phyloP scores from a whole-genome alignment of 495 filamentous ascomycete species.

The Xylaria venustula region DNA sequence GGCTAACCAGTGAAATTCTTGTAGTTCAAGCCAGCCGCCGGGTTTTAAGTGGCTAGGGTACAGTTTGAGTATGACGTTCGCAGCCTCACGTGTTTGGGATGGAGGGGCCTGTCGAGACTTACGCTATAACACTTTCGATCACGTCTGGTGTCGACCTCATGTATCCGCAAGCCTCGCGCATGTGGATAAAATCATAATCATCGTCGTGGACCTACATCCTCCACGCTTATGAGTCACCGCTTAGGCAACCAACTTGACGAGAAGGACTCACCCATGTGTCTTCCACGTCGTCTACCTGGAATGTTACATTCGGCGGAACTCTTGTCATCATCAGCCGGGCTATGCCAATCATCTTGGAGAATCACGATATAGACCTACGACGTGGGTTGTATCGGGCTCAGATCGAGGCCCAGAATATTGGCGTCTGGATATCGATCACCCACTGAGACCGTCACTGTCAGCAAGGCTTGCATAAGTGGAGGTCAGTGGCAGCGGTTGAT shows the following conservation, averaged over 20 bases:
- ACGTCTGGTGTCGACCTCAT: slow-evolving; percentile 11
- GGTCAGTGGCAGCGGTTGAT: slow-evolving; percentile 35
- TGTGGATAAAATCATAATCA: slow-evolving; percentile 23
- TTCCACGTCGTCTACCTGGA: slow-evolving; percentile 44
- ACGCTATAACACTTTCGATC: slow-evolving; percentile 9
- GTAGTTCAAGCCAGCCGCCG: slow-evolving; percentile 26
- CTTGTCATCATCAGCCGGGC: slow-evolving; percentile 16
- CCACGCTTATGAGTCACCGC: neutral
- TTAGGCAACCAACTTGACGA: neutral
- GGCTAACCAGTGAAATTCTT: slow-evolving; percentile 20
- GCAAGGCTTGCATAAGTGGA: slow-evolving; percentile 17
- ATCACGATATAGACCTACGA: slow-evolving; percentile 7
- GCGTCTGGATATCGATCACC: slow-evolving; percentile 17
- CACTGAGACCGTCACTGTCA: slow-evolving; percentile 4
- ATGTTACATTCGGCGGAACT: slow-evolving; percentile 33
- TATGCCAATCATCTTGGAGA: neutral
- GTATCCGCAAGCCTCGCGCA: slow-evolving; percentile 14
- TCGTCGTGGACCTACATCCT: slow-evolving; percentile 9
- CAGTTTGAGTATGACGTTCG: neutral
- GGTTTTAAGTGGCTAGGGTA: slow-evolving; percentile 18
- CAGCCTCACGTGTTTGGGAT: neutral
- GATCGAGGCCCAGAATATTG: slow-evolving; percentile 26
- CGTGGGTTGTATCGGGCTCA: slow-evolving; percentile 48
- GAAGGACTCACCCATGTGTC: slow-evolving; percentile 31
- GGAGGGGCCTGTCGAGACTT: neutral